phyloP scores from a whole-genome alignment of 805 yeast species.

The Candida qinlingensis region DNA sequence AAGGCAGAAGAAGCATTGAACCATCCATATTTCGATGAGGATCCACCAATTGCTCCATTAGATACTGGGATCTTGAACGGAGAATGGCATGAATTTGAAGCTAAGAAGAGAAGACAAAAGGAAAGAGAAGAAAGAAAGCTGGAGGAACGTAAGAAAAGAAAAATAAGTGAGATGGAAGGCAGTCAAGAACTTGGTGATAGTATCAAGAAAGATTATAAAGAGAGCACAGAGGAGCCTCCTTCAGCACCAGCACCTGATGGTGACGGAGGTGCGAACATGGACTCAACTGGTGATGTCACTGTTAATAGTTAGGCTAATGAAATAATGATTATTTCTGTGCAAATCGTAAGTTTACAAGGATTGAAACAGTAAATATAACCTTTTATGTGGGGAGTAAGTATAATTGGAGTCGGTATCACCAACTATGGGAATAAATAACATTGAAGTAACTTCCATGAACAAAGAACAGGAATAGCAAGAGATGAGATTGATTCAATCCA shows the following conservation, averaged over 20 bases:
- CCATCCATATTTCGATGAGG: conserved; percentile 66
- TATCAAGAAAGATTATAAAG: neutral
- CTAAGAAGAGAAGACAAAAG: conserved; percentile 55
- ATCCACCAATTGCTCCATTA: conserved; percentile 61
- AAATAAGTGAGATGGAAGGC: conserved; percentile 3
- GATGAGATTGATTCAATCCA: no score
- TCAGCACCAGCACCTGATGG: conserved; percentile 6
- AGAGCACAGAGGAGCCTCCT: conserved; percentile 6
- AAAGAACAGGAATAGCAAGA: no score
- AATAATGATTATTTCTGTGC: no score
- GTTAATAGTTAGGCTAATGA: neutral
- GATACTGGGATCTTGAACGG: conserved; percentile 52
- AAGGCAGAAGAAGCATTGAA: conserved; percentile 65
- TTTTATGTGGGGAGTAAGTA: no score
- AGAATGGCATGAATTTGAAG: conserved; percentile 97
- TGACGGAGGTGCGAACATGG: neutral
- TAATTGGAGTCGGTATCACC: no score
- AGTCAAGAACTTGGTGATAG: neutral
- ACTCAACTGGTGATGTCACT: neutral
- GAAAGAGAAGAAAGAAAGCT: conserved; percentile 22
- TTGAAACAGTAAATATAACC: no score
- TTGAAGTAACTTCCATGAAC: neutral
- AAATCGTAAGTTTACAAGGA: no score
- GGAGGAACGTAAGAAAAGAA: conserved; percentile 16
- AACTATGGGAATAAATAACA: no score